These are phyloP conservation scores for Sechiopsis laciniata DNA, from an alignment of 306 rosid genomes.

Conservation along the genomic window DNA sequence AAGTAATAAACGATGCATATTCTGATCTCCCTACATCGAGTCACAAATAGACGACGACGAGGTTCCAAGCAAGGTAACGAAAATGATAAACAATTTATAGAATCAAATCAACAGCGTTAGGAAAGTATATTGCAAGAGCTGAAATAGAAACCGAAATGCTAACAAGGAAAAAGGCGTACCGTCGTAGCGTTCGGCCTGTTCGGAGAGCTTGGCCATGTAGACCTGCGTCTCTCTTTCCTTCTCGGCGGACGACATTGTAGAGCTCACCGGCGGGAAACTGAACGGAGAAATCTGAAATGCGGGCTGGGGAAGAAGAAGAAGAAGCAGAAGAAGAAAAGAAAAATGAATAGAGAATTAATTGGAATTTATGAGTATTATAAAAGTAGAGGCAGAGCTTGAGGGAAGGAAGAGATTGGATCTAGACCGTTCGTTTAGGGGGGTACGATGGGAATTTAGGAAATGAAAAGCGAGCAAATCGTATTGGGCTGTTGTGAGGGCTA, in stretches of 20 bases:
- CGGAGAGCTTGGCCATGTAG: constrained; percentile 21
- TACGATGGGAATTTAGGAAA: constrained; percentile 30
- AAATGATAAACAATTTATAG: neutral
- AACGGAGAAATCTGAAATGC: neutral
- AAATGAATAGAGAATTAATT: constrained; percentile 32
- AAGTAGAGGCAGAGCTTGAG: constrained; percentile 13
- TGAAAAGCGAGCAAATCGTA: constrained; percentile 58
- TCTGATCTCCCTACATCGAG: neutral
- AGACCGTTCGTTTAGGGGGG: constrained; percentile 42
- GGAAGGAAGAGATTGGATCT: constrained; percentile 46
- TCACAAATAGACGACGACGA: too few species aligned
- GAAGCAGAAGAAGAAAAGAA: too few species aligned
- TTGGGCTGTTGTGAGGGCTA: constrained; percentile 9
- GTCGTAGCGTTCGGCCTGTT: constrained; percentile 22
- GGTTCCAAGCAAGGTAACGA: neutral
- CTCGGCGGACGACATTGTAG: constrained; percentile 25
- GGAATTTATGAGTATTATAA: constrained; percentile 10
- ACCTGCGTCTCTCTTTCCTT: constrained; percentile 23
- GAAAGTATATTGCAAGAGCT: neutral
- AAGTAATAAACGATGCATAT: neutral
- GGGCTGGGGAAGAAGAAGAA: neutral
- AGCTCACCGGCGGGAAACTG: constrained; percentile 31
- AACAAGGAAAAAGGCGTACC: neutral
- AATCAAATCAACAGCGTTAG: neutral
- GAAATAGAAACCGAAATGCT: constrained; percentile 22